Evolutionary conservation across 2,329 filamentous ascomycete genomes (phyloP).

Genomic region (Talaromyces islandicus): DNA sequence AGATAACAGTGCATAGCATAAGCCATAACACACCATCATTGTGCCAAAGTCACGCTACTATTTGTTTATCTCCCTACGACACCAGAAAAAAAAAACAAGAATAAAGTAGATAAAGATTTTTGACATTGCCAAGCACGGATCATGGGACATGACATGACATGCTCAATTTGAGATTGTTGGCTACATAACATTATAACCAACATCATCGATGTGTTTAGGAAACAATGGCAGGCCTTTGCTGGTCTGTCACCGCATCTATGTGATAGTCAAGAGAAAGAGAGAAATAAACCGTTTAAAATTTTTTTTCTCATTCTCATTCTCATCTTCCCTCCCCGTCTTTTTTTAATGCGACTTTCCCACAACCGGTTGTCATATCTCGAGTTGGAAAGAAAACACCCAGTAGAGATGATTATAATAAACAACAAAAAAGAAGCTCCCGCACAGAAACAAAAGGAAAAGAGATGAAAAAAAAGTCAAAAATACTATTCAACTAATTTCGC

Average conservation of each 20-base stretch:
- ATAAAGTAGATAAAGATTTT: slow-evolving; percentile 10
- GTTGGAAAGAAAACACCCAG: slow-evolving; percentile 7
- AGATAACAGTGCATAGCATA: background rate
- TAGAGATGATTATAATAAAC: slow-evolving; percentile 11
- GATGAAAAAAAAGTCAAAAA: slow-evolving; percentile 20
- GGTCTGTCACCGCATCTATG: background rate
- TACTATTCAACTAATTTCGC: background rate
- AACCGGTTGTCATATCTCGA: slow-evolving; percentile 1
- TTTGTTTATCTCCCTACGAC: background rate
- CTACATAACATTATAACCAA: background rate
- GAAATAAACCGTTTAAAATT: background rate
- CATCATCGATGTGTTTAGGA: background rate
- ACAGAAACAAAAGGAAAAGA: slow-evolving; percentile 21
- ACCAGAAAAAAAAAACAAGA: too few relatives aligned
- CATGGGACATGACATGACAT: slow-evolving; percentile 14
- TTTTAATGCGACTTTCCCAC: background rate
- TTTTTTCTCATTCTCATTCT: slow-evolving; percentile 1
- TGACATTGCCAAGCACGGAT: slow-evolving; percentile 13
- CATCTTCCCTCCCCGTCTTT: slow-evolving; percentile 3
- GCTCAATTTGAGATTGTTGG: slow-evolving; percentile 8
- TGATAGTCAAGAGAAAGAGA: background rate
- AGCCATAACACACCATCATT: background rate
- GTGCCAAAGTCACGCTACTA: background rate
- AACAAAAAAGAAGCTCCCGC: slow-evolving; percentile 12
- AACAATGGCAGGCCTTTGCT: background rate